These are phyloP conservation scores for Metrosideros polymorpha DNA, from an alignment of 441 rosid genomes.

Conservation along the genomic window DNA sequence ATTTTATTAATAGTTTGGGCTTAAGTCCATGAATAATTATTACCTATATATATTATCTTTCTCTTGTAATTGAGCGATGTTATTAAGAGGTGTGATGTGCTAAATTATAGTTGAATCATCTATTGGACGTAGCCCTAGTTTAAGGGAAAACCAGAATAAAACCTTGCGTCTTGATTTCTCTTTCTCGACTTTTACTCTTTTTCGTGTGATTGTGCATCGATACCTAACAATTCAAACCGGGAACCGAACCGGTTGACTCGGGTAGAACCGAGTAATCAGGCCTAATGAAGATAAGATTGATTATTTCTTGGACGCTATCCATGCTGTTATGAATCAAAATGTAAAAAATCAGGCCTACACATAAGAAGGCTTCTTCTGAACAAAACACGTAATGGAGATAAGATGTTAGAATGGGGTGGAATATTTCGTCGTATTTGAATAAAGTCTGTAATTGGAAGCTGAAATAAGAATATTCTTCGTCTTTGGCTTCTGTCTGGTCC, in stretches of 20 bases:
- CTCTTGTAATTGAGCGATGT: no score
- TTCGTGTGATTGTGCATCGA: no score
- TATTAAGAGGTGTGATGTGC: no score
- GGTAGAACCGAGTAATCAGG: accelerated
- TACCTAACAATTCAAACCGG: neutral
- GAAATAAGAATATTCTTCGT: neutral
- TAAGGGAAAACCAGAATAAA: no score
- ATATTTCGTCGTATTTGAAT: neutral
- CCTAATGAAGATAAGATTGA: neutral
- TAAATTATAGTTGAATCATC: no score
- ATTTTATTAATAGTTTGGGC: no score
- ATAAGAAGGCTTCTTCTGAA: neutral
- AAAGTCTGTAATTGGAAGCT: neutral
- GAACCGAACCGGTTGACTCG: accelerated
- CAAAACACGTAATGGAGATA: neutral
- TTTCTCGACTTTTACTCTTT: no score
- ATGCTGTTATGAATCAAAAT: neutral
- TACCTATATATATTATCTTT: no score
- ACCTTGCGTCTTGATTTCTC: no score
- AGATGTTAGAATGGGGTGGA: neutral
- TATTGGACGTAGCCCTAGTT: no score
- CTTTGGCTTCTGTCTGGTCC: neutral
- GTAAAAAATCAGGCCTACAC: neutral
- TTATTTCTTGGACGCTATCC: neutral
- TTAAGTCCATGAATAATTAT: no score